Conservation (phyloP, 2,329 filamentous ascomycete genomes). For the Cladosporium sphaerospermum region DNA sequence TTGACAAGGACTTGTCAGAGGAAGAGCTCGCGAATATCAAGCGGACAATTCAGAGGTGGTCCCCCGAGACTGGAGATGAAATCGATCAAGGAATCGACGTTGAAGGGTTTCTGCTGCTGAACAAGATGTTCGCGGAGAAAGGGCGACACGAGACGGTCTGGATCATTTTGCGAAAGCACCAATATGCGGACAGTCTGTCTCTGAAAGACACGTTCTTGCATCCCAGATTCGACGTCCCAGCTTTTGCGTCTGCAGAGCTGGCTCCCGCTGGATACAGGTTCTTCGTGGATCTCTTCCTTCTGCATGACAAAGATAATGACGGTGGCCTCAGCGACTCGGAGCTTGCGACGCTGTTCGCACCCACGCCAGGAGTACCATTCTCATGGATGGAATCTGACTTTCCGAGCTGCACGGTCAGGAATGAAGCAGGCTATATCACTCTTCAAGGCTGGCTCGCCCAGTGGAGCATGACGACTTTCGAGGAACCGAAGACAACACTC, state of each 20-base stretch:
- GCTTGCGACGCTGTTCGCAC: slow-evolving; percentile 79
- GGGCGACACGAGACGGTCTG: slow-evolving; percentile 97
- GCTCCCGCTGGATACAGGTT: slow-evolving; percentile 93
- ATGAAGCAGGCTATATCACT: slow-evolving; percentile 91
- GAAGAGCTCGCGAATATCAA: slow-evolving; percentile 91
- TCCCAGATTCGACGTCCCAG: slow-evolving; percentile 89
- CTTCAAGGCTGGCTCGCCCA: slow-evolving; percentile 97
- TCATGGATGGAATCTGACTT: slow-evolving; percentile 88
- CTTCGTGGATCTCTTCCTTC: slow-evolving; percentile 90
- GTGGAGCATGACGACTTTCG: slow-evolving; percentile 99
- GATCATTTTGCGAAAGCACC: slow-evolving; percentile 91
- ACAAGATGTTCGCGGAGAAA: slow-evolving; percentile 95
- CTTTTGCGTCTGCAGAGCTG: slow-evolving; percentile 85
- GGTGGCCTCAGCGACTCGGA: slow-evolving; percentile 85
- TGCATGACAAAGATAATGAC: slow-evolving; percentile 97
- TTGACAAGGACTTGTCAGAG: slow-evolving; percentile 74
- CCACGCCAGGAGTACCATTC: slow-evolving; percentile 78
- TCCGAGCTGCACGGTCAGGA: slow-evolving; percentile 86
- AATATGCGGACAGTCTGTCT: slow-evolving; percentile 92
- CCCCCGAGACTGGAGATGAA: slow-evolving; percentile 15
- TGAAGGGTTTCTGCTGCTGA: slow-evolving; percentile 78
- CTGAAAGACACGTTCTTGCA: slow-evolving; percentile 86
- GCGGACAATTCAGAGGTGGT: slow-evolving; percentile 63
- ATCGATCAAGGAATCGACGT: slow-evolving; percentile 70
- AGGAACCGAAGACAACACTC: slow-evolving; percentile 88